Conservation (phyloP, 2,329 filamentous ascomycete genomes). For the Ophiocordyceps unilateralis region DNA sequence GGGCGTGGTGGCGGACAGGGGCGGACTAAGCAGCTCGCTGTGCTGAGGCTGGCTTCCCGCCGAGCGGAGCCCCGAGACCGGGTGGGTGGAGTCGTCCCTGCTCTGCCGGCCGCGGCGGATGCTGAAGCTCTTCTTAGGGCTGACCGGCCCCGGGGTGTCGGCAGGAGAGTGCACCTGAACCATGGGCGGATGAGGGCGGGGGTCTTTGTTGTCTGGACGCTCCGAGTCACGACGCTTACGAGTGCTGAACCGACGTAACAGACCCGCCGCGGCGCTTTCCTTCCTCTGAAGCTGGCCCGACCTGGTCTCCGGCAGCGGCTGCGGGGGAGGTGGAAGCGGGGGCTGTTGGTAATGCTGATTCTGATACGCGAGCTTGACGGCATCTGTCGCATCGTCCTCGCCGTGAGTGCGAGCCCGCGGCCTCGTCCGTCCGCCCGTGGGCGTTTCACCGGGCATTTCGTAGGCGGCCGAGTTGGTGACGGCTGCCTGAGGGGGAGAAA, state of each 20-base stretch:
- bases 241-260: conserved; percentile 83
- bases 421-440: conserved; percentile 66
- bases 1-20: conserved; percentile 39
- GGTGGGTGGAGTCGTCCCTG: conserved; percentile 28
- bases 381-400: conserved; percentile 73
- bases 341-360: neutral
- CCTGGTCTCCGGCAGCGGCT: conserved; percentile 33
- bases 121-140: conserved; percentile 75
- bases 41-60: conserved; percentile 55
- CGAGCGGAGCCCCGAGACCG: conserved; percentile 23
- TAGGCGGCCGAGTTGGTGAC: conserved; percentile 75
- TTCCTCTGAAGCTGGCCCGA: conserved; percentile 52
- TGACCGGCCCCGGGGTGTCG: conserved; percentile 36
- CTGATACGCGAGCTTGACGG: conserved; percentile 8
- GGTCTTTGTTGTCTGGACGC: conserved; percentile 39
- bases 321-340: conserved; percentile 15
- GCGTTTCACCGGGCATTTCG: conserved; percentile 78
- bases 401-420: conserved; percentile 84
- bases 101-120: conserved; percentile 45
- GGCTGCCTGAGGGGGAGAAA: conserved; percentile 67
- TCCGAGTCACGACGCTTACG: conserved; percentile 54
- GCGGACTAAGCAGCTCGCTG: conserved; percentile 61
- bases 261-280: conserved; percentile 69
- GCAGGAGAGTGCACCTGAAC: conserved; percentile 66
- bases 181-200: conserved; percentile 49